Evolutionary conservation across 2,329 filamentous ascomycete species (phyloP).

Genomic region (Harringtonia lauricola): DNA sequence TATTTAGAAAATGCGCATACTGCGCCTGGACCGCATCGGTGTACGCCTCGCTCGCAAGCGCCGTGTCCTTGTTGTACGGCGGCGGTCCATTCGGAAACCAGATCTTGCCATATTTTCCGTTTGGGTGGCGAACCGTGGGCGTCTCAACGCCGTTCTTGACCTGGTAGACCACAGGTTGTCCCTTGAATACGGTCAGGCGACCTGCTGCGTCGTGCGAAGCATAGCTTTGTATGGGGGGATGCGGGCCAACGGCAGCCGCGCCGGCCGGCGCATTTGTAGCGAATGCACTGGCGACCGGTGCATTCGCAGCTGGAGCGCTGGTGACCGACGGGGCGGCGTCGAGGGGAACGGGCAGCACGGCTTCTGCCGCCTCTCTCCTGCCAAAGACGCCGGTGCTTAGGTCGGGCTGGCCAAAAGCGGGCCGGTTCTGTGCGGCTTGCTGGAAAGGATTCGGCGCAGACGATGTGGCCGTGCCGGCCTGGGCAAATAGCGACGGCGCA

Average conservation of each 20-base stretch:
- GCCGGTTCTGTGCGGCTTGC: not conserved
- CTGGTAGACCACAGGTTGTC: constrained; percentile 22
- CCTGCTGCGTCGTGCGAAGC: constrained; percentile 13
- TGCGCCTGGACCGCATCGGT: constrained; percentile 35
- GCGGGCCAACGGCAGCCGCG: constrained; percentile 11
- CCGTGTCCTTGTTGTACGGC: constrained; percentile 49
- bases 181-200: constrained; percentile 20
- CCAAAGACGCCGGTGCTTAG: constrained; percentile 4
- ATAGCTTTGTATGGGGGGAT: constrained; percentile 20
- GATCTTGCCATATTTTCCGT: constrained; percentile 38
- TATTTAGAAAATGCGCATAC: constrained; percentile 54
- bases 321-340: no score
- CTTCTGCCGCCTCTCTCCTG: not conserved
- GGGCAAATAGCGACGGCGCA: not conserved
- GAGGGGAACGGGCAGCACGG: no score
- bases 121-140: constrained; percentile 2
- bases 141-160: constrained; percentile 26
- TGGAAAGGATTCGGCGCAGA: constrained; percentile 6
- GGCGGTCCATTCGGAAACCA: constrained; percentile 67
- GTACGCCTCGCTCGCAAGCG: constrained; percentile 40
- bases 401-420: constrained; percentile 4
- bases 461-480: not conserved
- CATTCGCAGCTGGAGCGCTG: not conserved
- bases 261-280: no score
- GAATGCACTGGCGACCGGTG: not conserved